Evolutionary conservation across 441 rosid species (phyloP), one percentile per base, ranked within the genome.

Genomic region (Jatropha multifida): DNA sequence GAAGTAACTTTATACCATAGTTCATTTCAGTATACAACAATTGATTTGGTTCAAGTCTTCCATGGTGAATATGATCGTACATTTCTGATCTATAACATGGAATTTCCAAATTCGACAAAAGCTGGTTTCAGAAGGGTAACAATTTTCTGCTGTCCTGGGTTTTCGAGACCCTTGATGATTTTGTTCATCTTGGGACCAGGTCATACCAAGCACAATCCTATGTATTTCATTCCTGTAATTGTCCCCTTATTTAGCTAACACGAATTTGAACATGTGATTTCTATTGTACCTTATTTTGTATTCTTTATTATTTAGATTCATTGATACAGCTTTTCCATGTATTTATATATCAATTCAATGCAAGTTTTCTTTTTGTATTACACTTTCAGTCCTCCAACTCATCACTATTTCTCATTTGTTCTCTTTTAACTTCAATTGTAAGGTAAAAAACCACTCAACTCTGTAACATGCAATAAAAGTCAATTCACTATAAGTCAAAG

Each of bases 1-100:
- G 71, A 58, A 78, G 75, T 72, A 73, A 78, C 76, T 83, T 72
- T 61, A 85, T 79, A 69, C 88, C 89, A 9, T 88, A 74, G 82
- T 71, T 75, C 68, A 61, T 52, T 60, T 74, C 4, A 38, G 42
- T n/a, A 68, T 66, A 23, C 71, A 75, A 9, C 46, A 62, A 63
- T 9, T 15, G 52, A 71, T 18, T 54, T 23, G 51, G 41, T 68
- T 63, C 18, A 23, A 46, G 18, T 56, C 65, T 41, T 78, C 44
- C 40, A 20, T 42, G 52, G 18, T 38, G 44, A 15, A 46, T 7
- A 27, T 63, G 40, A 58, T 65, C 67, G 42, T 49, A 52, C 32
- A 14, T 55, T 63, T 60, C 52, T 56, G 13, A 18, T 55, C 55
- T 20, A 62, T 52, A 26, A 52, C 56, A n/a, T 14, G 66, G 37